Base-by-base conservation (phyloP, 352 stramenopile species). In the Peronospora destructor region DNA sequence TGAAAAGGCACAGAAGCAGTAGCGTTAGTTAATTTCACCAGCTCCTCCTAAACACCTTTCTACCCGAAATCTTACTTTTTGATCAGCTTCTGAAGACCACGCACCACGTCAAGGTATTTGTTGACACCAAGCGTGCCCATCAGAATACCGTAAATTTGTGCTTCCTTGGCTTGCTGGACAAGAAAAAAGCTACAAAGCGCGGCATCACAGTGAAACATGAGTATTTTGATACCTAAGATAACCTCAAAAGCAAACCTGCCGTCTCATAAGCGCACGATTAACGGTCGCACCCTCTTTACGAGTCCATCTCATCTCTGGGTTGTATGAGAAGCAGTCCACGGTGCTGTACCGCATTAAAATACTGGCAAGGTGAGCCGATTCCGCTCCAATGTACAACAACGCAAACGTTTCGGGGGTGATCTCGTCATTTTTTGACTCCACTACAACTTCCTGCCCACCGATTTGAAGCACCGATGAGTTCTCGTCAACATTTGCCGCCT, bases 141-240 rank as follows among this genome's bases (percentile, higher is more conserved):
- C 29, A 98, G 76, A 62, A 99, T 98, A 29, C 93, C 95, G 49
- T 97, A 95, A 38, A 98, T 96, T 45, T 87, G 76, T 1, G 94
- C 91, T 47, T 98, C 86, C 49, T 91, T 88, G 5, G 92, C 94
- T 56, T 97, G 90, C 66, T 98, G 91, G 9, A 97, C 86, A 35
- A 93, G 52, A 47, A 77, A 91, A 53, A 84, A 90, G 7, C 74
- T 84, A 36, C 34, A 33, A 0, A 0, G 38, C 8, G 3, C 14
- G 9, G 23, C n/a, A 46, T 16, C 21, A 50, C 16, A 44, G 23
- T 29, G 23, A 17, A 11, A 10, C 3, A 11, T 61, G 21, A 51
- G 38, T 16, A 40, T 43, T 43, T 10, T n/a, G 4, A 26, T 11
- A n/a, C 56, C n/a, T 12, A 41, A 28, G n/a, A 17, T 2, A 42